These are phyloP conservation scores for Malassezia yamatoensis DNA, from an alignment of 1,284 basidiomycete species.

Conservation along the genomic window DNA sequence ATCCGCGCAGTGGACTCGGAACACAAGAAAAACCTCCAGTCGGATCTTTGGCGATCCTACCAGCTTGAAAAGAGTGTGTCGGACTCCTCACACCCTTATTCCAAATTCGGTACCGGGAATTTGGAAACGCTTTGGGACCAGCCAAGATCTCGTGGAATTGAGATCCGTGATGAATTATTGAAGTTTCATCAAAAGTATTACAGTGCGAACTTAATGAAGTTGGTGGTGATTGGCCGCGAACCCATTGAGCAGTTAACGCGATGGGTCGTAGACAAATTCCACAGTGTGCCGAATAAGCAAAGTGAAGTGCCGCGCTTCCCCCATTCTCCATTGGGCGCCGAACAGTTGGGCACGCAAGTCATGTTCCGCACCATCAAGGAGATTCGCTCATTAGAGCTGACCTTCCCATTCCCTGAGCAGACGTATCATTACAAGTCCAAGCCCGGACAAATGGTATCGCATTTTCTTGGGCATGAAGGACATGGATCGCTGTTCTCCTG, in stretches of 20 bases:
- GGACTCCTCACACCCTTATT: constrained; percentile 67
- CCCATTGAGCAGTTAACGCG: constrained; percentile 67
- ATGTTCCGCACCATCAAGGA: constrained; percentile 84
- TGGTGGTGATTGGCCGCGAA: constrained; percentile 82
- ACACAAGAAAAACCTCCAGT: constrained; percentile 93
- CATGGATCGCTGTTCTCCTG: constrained; percentile 84
- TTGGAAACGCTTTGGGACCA: constrained; percentile 66
- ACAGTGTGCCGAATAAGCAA: constrained; percentile 63
- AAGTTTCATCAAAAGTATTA: constrained; percentile 93
- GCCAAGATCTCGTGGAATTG: constrained; percentile 58
- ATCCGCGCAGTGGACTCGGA: constrained; percentile 96
- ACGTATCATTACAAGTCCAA: constrained; percentile 66
- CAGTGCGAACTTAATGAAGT: constrained; percentile 83
- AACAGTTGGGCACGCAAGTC: constrained; percentile 61
- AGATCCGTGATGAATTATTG: constrained; percentile 78
- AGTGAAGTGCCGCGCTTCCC: constrained; percentile 59
- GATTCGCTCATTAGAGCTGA: constrained; percentile 73
- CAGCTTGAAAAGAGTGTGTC: constrained; percentile 87
- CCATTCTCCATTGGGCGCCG: constrained; percentile 58
- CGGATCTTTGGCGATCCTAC: constrained; percentile 91
- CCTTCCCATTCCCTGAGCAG: constrained; percentile 62
- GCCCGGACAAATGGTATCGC: constrained; percentile 69
- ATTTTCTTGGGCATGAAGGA: constrained; percentile 92
- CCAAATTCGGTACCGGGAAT: constrained; percentile 89
- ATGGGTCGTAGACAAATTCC: constrained; percentile 65